Percentiles rank a stretch among this genome's conserved stretches.
These are phyloP conservation scores for Chenopodium formosanum DNA, from an alignment of 148 eudicot genomes.

Conservation along the genomic window DNA sequence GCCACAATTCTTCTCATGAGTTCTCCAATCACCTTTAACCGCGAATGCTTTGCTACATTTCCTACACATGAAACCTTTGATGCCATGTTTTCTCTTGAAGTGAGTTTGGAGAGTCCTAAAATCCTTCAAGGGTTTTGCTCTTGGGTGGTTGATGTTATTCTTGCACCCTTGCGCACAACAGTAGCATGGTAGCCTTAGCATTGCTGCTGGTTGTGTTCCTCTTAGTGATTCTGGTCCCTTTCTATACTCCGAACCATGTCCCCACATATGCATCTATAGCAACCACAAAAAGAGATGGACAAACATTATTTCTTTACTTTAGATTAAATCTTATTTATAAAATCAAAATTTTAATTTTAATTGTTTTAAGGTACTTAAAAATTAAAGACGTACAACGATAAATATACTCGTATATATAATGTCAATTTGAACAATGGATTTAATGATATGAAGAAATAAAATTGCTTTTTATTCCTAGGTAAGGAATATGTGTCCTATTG, in stretches of 20 bases:
- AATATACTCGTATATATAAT: too few relatives aligned
- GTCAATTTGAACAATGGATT: too few relatives aligned
- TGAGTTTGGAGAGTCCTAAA: conserved; percentile 73
- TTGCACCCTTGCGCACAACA: conserved; percentile 69
- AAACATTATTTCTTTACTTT: too few relatives aligned
- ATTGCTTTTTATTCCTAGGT: too few relatives aligned
- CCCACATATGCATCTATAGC: conserved; percentile 80
- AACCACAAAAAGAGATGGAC: background rate
- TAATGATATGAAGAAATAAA: too few relatives aligned
- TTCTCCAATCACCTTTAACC: conserved; percentile 74
- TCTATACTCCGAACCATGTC: conserved; percentile 67
- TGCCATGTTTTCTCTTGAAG: conserved; percentile 72
- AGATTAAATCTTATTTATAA: too few relatives aligned
- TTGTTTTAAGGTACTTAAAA: too few relatives aligned
- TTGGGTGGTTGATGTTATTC: conserved; percentile 75
- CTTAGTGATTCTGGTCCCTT: conserved; percentile 61
- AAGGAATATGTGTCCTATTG: too few relatives aligned
- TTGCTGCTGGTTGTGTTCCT: conserved; percentile 70
- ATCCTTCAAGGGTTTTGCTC: conserved; percentile 67
- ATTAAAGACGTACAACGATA: too few relatives aligned
- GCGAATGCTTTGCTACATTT: conserved; percentile 65
- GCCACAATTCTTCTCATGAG: conserved; percentile 75
- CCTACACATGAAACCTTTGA: conserved; percentile 56
- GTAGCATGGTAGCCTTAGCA: conserved; percentile 67
- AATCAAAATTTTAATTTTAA: too few relatives aligned